Evolutionary conservation across 495 filamentous ascomycete genomes (phyloP).

Genomic region (Halenospora varia): DNA sequence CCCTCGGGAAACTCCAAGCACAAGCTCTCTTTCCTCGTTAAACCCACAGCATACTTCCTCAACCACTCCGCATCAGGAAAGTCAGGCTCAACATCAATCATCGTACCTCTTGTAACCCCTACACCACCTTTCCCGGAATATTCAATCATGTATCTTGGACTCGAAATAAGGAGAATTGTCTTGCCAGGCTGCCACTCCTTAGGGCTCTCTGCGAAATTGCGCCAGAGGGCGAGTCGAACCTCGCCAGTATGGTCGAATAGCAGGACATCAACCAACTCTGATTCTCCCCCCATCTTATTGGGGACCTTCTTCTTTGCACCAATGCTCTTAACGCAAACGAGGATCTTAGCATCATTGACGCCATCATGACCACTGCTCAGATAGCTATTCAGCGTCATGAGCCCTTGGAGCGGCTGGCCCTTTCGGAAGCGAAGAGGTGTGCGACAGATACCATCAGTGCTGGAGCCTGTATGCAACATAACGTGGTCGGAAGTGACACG

Average conservation of each 20-base stretch:
- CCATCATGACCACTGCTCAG: conserved; percentile 43
- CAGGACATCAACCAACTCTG: conserved; percentile 45
- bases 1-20: conserved; percentile 47
- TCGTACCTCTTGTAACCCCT: conserved; percentile 40
- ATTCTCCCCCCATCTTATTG: conserved; percentile 35
- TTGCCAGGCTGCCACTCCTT: conserved; percentile 46
- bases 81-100: conserved; percentile 54
- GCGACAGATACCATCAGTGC: conserved; percentile 38
- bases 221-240: conserved; percentile 51
- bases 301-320: conserved; percentile 47
- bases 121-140: conserved; percentile 29
- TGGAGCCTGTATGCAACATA: conserved; percentile 45
- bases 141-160: conserved; percentile 39
- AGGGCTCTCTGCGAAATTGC: conserved; percentile 42
- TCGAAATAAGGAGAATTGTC: conserved; percentile 54
- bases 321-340: conserved; percentile 54
- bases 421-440: conserved; percentile 39
- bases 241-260: conserved; percentile 59
- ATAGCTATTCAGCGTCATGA: conserved; percentile 54
- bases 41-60: conserved; percentile 40
- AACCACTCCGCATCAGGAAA: conserved; percentile 57
- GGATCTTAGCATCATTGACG: conserved; percentile 39
- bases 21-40: conserved; percentile 50
- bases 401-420: conserved; percentile 33
- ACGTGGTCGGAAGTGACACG: conserved; percentile 46